Percentiles rank a stretch among this genome's conserved stretches.
Evolutionary conservation across 805 yeast genomes (phyloP).

Genomic region (Candida michaelii): DNA sequence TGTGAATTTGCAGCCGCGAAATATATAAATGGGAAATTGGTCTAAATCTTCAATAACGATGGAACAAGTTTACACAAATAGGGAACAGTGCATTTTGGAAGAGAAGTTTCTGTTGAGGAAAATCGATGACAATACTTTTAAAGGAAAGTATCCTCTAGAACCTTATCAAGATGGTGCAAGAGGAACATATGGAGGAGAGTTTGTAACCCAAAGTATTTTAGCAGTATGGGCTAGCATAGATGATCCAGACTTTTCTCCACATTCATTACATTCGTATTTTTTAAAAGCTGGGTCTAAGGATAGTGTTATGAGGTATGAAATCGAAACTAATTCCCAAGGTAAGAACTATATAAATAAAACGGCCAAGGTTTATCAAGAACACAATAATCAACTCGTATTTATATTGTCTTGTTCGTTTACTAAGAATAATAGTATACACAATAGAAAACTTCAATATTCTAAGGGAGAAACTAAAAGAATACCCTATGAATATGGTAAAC

Average conservation of each 20-base stretch:
- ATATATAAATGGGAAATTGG: neutral
- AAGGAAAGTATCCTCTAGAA: constrained; percentile 22
- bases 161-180: constrained; percentile 22
- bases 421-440: constrained; percentile 23
- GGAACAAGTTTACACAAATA: constrained; percentile 16
- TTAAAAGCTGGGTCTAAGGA: constrained; percentile 33
- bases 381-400: constrained; percentile 25
- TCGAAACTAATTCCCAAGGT: constrained; percentile 31
- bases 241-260: too few relatives aligned
- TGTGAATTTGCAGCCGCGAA: constrained; percentile 6
- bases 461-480: constrained; percentile 21
- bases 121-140: constrained; percentile 10
- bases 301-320: constrained; percentile 29
- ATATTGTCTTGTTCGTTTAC: constrained; percentile 35
- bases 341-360: constrained; percentile 34
- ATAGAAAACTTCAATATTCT: constrained; percentile 15
- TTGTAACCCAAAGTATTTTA: constrained; percentile 33
- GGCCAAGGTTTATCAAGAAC: constrained; percentile 29
- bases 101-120: constrained; percentile 17
- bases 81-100: constrained; percentile 16
- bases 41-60: neutral
- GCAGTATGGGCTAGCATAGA: constrained; percentile 34
- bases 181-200: constrained; percentile 44
- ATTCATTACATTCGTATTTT: constrained; percentile 41
- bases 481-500: constrained; percentile 31